These are phyloP conservation scores for Blastocystis sp. DNA, from an alignment of 352 stramenopile genomes.

Conservation along the genomic window DNA sequence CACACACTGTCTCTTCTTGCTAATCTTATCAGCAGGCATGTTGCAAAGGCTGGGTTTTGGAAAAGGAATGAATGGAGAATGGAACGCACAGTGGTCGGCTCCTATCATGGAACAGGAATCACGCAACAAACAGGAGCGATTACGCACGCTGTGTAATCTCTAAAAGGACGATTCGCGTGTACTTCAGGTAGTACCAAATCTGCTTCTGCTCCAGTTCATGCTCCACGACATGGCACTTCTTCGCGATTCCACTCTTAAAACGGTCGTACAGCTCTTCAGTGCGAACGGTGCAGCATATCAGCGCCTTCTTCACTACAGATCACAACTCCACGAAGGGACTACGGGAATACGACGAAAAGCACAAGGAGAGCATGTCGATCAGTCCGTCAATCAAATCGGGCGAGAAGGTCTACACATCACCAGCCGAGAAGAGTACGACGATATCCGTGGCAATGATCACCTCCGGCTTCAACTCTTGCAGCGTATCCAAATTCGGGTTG, in stretches of 20 bases:
- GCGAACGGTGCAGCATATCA: constrained; percentile 45
- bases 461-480: neutral
- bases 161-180: constrained; percentile 71
- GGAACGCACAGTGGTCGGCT: neutral
- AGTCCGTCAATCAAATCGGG: constrained; percentile 63
- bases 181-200: constrained; percentile 67
- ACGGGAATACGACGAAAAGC: neutral
- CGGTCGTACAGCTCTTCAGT: constrained; percentile 56
- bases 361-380: neutral
- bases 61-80: constrained; percentile 36
- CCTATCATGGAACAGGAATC: neutral
- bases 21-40: constrained; percentile 82
- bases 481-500: constrained; percentile 9
- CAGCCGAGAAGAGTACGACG: neutral
- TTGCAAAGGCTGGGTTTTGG: constrained; percentile 13
- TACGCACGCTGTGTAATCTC: neutral
- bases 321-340: neutral
- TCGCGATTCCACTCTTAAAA: constrained; percentile 15
- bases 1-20: constrained; percentile 99
- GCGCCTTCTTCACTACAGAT: constrained; percentile 11
- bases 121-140: constrained; percentile 15
- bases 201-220: constrained; percentile 51
- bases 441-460: constrained; percentile 50
- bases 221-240: neutral
- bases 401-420: constrained; percentile 45